These are phyloP conservation scores for Colletotrichum endophyticum DNA, from an alignment of 2,329 filamentous ascomycete genomes.

Conservation along the genomic window DNA sequence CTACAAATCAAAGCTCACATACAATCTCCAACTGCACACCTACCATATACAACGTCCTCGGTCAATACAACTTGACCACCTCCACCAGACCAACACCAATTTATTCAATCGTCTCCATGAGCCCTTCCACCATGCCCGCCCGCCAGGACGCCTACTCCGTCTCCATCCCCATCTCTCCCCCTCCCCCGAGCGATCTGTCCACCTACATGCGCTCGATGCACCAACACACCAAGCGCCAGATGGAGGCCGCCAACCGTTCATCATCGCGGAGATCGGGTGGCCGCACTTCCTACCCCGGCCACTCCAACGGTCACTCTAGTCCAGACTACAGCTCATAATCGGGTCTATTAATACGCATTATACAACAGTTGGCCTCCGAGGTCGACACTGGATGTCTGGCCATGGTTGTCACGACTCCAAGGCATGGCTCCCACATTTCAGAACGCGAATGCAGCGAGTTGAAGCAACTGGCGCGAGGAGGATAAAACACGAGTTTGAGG, in stretches of 20 bases:
- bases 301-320: constrained; percentile 31
- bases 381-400: rapidly evolving
- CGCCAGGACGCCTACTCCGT: constrained; percentile 39
- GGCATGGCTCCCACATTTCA: neutral
- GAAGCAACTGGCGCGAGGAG: neutral
- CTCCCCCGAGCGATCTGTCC: constrained; percentile 52
- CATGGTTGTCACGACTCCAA: neutral
- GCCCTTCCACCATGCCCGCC: constrained; percentile 38
- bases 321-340: constrained; percentile 3
- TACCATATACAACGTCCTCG: neutral
- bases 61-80: neutral
- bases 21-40: neutral
- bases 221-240: constrained; percentile 68
- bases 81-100: neutral
- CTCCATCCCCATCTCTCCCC: constrained; percentile 39
- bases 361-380: neutral
- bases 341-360: neutral
- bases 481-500: neutral
- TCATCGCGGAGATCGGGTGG: constrained; percentile 31
- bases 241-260: constrained; percentile 60
- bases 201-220: constrained; percentile 67
- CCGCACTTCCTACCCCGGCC: constrained; percentile 19
- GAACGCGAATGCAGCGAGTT: neutral
- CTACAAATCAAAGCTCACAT: neutral
- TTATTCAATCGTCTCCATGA: neutral